Conservation (phyloP, 2,329 filamentous ascomycete genomes). For the Trichophyton simii region DNA sequence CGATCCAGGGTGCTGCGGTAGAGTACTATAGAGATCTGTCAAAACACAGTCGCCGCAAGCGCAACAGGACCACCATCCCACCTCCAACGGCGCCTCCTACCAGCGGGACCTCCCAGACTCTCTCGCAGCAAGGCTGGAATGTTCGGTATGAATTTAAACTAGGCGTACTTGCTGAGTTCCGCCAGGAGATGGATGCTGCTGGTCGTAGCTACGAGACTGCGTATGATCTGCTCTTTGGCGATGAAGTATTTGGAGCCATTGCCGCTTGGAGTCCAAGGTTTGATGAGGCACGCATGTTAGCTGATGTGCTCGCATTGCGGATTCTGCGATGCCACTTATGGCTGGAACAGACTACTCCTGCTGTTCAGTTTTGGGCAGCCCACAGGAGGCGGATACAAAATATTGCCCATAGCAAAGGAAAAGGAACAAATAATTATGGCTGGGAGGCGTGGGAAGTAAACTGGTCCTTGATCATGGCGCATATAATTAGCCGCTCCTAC, state of each 20-base stretch:
- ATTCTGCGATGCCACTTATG: conserved; percentile 72
- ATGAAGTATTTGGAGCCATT: conserved; percentile 77
- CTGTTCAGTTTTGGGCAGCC: conserved; percentile 64
- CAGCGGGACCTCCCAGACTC: conserved; percentile 67
- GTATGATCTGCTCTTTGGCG: conserved; percentile 68
- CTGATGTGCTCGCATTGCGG: conserved; percentile 69
- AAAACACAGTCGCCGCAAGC: conserved; percentile 83
- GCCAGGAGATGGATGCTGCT: conserved; percentile 82
- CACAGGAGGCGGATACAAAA: conserved; percentile 64
- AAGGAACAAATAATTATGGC: conserved; percentile 77
- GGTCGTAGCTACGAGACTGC: conserved; percentile 75
- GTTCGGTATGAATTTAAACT: conserved; percentile 92
- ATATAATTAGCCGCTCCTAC: conserved; percentile 44
- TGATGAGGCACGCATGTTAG: conserved; percentile 80
- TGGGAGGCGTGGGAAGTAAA: conserved; percentile 90
- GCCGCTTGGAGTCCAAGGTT: conserved; percentile 82
- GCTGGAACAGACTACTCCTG: conserved; percentile 63
- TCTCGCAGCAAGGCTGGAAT: conserved; percentile 82
- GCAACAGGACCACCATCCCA: conserved; percentile 62
- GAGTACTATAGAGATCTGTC: conserved; percentile 92
- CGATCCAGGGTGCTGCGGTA: conserved; percentile 59
- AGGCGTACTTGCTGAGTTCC: conserved; percentile 79
- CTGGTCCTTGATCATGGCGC: conserved; percentile 50
- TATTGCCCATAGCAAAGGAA: conserved; percentile 69
- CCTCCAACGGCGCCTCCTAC: conserved; percentile 73